Percentiles rank a stretch among this genome's conserved stretches.
phyloP scores from a whole-genome alignment of 2,329 filamentous ascomycete genomes.

The Eutypella sp. region DNA sequence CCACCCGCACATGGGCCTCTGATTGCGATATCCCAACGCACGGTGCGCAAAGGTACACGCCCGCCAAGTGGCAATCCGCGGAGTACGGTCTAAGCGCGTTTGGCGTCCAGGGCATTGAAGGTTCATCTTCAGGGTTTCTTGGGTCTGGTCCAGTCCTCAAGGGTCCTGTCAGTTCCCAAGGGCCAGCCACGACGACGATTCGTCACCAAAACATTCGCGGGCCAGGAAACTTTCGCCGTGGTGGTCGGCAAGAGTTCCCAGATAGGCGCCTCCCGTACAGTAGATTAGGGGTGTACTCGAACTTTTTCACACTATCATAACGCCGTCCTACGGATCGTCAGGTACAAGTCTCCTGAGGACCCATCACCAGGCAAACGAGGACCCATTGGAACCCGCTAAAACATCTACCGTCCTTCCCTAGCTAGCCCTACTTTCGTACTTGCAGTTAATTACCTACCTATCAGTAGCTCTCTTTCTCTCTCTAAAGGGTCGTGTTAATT shows the following conservation, averaged over 20 bases:
- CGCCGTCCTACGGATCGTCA: background rate
- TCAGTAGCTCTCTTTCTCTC: background rate
- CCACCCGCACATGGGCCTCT: background rate
- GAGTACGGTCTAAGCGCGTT: background rate
- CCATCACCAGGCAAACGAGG: background rate
- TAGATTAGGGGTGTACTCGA: background rate
- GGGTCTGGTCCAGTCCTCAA: too few species aligned
- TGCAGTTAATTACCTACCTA: background rate
- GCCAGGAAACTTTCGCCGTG: too few species aligned
- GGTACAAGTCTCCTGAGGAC: background rate
- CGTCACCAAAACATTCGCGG: too few species aligned
- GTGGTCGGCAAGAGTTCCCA: too few species aligned
- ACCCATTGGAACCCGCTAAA: background rate
- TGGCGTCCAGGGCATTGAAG: too few species aligned
- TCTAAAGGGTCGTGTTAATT: too few species aligned
- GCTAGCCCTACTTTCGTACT: background rate
- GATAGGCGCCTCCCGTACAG: background rate
- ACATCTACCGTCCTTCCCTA: background rate
- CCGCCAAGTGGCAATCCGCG: background rate
- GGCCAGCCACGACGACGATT: too few species aligned
- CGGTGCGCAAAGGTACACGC: background rate
- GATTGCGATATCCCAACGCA: background rate
- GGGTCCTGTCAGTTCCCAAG: too few species aligned
- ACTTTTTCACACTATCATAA: background rate
- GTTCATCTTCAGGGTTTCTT: too few species aligned